These are phyloP conservation scores for Nannochloropsis limnetica DNA, from an alignment of 352 stramenopile genomes.

Conservation along the genomic window DNA sequence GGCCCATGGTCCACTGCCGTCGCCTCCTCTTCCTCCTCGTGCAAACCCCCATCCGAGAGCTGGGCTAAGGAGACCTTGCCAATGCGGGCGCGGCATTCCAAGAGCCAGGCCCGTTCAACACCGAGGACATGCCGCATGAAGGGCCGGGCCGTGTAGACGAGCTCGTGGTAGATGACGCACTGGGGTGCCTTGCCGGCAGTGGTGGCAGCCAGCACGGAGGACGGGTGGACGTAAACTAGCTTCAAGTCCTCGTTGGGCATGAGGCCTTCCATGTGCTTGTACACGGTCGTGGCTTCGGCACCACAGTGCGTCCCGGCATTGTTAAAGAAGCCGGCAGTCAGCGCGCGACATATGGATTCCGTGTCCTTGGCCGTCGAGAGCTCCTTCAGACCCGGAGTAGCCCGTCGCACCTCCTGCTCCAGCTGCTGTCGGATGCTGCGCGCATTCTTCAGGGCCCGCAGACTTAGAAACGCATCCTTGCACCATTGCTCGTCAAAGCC, in stretches of 20 bases:
- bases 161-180: slow-evolving; percentile 47
- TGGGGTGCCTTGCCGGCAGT: slow-evolving; percentile 38
- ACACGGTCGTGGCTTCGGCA: neutral
- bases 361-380: slow-evolving; percentile 39
- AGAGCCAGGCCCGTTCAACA: slow-evolving; percentile 45
- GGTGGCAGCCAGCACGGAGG: slow-evolving; percentile 35
- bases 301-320: slow-evolving; percentile 46
- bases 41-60: slow-evolving; percentile 35
- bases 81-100: slow-evolving; percentile 39
- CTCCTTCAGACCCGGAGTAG: neutral
- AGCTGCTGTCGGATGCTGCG: slow-evolving; percentile 48
- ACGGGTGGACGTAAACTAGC: slow-evolving; percentile 49
- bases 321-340: slow-evolving; percentile 51
- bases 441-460: slow-evolving; percentile 45
- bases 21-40: neutral
- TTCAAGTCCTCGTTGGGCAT: slow-evolving; percentile 38
- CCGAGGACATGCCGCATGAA: slow-evolving; percentile 49
- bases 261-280: slow-evolving; percentile 10
- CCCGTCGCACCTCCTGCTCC: slow-evolving; percentile 38
- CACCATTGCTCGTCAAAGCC: slow-evolving; percentile 46
- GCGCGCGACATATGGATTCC: slow-evolving; percentile 43
- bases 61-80: slow-evolving; percentile 35
- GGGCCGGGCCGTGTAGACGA: slow-evolving; percentile 48
- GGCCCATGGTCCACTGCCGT: neutral
- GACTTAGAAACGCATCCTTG: slow-evolving; percentile 43